Conservation (phyloP, 768 basidiomycete genomes). For the Leccinum longicurvipes region DNA sequence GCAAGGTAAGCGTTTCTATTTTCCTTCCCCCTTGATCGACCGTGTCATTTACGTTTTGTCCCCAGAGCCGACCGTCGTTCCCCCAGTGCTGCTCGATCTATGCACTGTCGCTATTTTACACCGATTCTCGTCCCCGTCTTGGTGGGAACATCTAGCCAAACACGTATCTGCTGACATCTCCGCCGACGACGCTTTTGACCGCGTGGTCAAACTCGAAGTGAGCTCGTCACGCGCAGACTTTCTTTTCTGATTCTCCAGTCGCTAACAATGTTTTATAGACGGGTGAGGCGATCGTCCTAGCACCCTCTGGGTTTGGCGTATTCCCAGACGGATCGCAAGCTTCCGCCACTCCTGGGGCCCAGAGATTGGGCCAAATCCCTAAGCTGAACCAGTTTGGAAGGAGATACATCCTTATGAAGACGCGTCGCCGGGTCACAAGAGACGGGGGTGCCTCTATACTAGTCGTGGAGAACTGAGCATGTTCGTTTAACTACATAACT, state of each 20-base stretch:
- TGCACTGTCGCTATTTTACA: constrained; percentile 66
- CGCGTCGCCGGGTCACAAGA: constrained; percentile 54
- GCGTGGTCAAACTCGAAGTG: constrained; percentile 64
- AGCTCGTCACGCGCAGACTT: neutral
- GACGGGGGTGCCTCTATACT: constrained; percentile 67
- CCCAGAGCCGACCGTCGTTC: constrained; percentile 70
- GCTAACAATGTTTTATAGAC: constrained; percentile 41
- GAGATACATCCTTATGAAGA: constrained; percentile 57
- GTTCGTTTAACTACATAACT: neutral
- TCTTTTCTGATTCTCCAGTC: neutral
- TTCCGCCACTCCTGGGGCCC: constrained; percentile 1
- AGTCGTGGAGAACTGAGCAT: constrained; percentile 22
- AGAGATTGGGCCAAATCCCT: constrained; percentile 17
- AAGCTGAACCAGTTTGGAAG: constrained; percentile 52
- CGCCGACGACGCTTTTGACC: constrained; percentile 57
- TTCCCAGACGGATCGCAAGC: constrained; percentile 27
- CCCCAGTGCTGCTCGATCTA: constrained; percentile 62
- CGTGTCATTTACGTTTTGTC: neutral
- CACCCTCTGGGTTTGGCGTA: constrained; percentile 56
- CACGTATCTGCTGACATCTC: constrained; percentile 67
- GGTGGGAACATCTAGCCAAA: constrained; percentile 68
- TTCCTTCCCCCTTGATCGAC: neutral
- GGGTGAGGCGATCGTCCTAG: constrained; percentile 66
- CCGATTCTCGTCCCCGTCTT: constrained; percentile 70
- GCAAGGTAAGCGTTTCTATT: constrained; percentile 45